A percentile compares a stretch with the other conserved stretches of the same genome.
phyloP scores from a whole-genome alignment of 768 basidiomycete genomes.

The Psilocybe cyanescens region DNA sequence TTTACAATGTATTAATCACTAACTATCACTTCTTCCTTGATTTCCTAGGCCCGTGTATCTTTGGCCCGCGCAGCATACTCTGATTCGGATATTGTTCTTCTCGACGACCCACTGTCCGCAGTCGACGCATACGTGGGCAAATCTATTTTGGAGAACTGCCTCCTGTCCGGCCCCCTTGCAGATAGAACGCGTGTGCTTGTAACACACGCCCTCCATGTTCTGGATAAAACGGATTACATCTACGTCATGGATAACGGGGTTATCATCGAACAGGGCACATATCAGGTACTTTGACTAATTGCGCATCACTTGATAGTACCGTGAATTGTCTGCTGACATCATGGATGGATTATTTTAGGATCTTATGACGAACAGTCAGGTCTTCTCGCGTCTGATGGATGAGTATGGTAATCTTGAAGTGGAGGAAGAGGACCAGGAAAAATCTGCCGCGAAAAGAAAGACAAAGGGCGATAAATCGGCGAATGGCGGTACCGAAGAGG shows the following conservation, averaged over 20 bases:
- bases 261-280: conserved; percentile 69
- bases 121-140: conserved; percentile 81
- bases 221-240: conserved; percentile 65
- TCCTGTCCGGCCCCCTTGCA: conserved; percentile 57
- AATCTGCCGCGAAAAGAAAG: conserved; percentile 10
- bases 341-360: conserved; percentile 33
- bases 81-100: conserved; percentile 70
- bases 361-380: conserved; percentile 43
- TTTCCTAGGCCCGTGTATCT: conserved; percentile 69
- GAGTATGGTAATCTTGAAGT: conserved; percentile 53
- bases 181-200: conserved; percentile 63
- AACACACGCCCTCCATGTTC: conserved; percentile 60
- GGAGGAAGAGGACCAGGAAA: conserved; percentile 12
- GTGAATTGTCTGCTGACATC: conserved; percentile 2
- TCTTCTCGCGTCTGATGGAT: conserved; percentile 57
- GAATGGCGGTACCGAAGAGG: conserved; percentile 18
- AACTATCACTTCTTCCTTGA: background rate
- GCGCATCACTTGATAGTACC: background rate
- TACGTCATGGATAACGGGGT: conserved; percentile 64
- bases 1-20: background rate
- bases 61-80: conserved; percentile 82
- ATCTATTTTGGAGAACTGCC: conserved; percentile 63
- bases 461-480: conserved; percentile 5
- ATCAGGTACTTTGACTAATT: conserved; percentile 38
- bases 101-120: conserved; percentile 86